These are phyloP conservation scores for Chlamydomonas sp. DNA, from an alignment of 139 green algal genomes.

Conservation along the genomic window DNA sequence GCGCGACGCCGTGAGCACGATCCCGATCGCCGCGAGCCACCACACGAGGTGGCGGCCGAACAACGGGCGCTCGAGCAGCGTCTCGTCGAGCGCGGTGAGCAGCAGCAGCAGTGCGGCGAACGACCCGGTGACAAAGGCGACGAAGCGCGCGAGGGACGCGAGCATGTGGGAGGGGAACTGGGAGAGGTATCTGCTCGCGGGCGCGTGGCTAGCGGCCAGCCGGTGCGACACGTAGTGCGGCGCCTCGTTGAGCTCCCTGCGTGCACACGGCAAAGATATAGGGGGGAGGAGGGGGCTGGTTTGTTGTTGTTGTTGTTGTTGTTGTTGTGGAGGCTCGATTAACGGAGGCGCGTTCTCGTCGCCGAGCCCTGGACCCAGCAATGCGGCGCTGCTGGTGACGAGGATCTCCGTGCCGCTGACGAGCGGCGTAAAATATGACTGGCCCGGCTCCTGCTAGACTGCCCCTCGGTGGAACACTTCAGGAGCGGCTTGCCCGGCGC, in stretches of 20 bases:
- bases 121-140: conserved; percentile 52
- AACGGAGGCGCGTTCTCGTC: too few species aligned
- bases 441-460: too few species aligned
- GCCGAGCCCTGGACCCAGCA: too few species aligned
- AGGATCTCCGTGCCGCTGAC: too few species aligned
- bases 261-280: too few species aligned
- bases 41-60: conserved; percentile 65
- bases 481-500: too few species aligned
- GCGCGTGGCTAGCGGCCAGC: conserved; percentile 61
- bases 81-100: conserved; percentile 63
- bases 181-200: conserved; percentile 72
- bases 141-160: conserved; percentile 32
- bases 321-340: too few species aligned
- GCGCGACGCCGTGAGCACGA: conserved; percentile 60
- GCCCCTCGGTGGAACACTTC: too few species aligned
- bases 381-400: too few species aligned
- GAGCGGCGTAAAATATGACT: too few species aligned
- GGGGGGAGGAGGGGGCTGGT: too few species aligned
- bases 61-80: conserved; percentile 69
- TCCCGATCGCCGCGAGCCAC: conserved; percentile 66
- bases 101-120: conserved; percentile 79
- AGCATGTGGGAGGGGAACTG: conserved; percentile 83
- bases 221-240: conserved; percentile 77
- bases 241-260: conserved; percentile 93
- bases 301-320: too few species aligned